These are phyloP conservation scores for Lasiosphaeris hirsuta DNA, from an alignment of 495 filamentous ascomycete genomes.

Conservation along the genomic window DNA sequence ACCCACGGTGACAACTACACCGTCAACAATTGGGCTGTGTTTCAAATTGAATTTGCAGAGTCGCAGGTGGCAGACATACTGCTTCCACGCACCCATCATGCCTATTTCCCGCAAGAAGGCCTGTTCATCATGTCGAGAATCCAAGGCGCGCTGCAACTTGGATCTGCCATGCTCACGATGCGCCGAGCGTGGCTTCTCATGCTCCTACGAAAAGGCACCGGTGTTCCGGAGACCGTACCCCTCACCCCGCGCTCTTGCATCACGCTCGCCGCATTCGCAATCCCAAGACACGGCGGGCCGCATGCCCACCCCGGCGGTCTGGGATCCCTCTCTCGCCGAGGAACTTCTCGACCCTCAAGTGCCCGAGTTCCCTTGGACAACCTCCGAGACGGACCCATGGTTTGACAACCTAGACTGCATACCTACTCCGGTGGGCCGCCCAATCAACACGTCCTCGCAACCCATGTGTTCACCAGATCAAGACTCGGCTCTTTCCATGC, in stretches of 20 bases:
- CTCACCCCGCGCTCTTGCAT: background rate
- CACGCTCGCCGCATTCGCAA: background rate
- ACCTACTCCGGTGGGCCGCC: background rate
- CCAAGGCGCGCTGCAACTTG: conserved; percentile 9
- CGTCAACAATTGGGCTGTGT: no score
- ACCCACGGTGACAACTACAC: no score
- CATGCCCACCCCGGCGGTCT: no score
- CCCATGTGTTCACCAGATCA: background rate
- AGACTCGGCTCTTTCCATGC: background rate
- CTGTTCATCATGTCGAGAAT: background rate
- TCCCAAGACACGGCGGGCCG: background rate
- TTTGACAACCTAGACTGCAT: no score
- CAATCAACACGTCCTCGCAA: background rate
- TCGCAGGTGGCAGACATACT: no score
- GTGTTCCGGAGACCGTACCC: background rate
- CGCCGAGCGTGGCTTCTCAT: background rate
- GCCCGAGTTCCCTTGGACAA: no score
- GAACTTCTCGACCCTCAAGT: no score
- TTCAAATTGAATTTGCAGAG: no score
- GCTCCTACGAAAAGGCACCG: background rate
- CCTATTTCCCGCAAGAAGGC: conserved; percentile 7
- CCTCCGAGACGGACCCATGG: no score
- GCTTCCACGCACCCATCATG: background rate
- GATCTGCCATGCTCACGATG: conserved; percentile 4
- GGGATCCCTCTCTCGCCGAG: no score